Evolutionary conservation across 2,329 filamentous ascomycete genomes (phyloP).

Genomic region (Diaporthe ampelina): DNA sequence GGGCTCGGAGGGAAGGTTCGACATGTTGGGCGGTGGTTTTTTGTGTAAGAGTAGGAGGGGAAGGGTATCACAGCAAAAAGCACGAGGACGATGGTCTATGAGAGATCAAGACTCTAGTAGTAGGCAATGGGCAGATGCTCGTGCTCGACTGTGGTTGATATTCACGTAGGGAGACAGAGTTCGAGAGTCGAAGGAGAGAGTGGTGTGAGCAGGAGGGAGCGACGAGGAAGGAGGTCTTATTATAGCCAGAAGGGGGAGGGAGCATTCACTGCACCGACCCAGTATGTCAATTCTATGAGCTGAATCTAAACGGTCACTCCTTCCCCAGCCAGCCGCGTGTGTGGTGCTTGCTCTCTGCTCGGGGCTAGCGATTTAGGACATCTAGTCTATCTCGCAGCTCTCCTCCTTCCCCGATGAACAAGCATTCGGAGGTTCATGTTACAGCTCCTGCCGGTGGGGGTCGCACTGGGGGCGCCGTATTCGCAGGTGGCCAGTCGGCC

Average conservation of each 20-base stretch:
- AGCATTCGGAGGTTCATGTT: background rate
- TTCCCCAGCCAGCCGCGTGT: background rate
- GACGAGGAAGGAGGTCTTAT: constrained; percentile 27
- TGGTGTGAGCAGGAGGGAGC: constrained; percentile 11
- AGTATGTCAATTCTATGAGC: constrained; percentile 12
- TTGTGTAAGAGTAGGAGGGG: background rate
- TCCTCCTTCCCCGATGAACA: background rate
- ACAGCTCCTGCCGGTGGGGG: constrained; percentile 22
- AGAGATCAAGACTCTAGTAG: no score
- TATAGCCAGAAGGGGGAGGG: constrained; percentile 11
- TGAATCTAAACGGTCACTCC: constrained; percentile 33
- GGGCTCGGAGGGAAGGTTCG: constrained; percentile 88
- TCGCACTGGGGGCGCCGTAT: constrained; percentile 30
- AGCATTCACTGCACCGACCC: background rate
- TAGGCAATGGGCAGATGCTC: background rate
- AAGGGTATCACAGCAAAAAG: background rate
- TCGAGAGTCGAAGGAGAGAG: background rate
- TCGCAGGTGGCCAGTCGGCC: constrained; percentile 9
- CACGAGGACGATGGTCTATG: background rate
- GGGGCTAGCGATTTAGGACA: constrained; percentile 26
- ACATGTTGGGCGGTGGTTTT: constrained; percentile 68
- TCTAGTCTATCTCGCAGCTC: constrained; percentile 16
- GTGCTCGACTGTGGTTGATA: constrained; percentile 10
- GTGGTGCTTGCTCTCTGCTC: background rate
- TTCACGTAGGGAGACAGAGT: constrained; percentile 4